phyloP scores from a whole-genome alignment of 108 stramenopile genomes.

The Asterionellopsis glacialis region DNA sequence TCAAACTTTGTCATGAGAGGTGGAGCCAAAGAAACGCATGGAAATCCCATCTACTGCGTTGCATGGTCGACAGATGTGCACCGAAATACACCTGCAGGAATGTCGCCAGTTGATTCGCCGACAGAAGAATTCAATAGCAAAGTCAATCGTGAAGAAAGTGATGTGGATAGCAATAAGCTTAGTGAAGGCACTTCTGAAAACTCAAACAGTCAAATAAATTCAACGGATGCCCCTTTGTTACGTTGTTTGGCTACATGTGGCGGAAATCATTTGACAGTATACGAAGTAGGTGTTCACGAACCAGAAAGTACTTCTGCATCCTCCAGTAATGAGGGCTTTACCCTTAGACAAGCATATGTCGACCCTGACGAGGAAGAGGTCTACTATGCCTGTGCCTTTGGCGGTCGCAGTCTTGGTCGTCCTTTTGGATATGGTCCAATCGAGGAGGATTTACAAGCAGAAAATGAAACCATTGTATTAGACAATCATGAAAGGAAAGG shows the following conservation, averaged over 20 bases:
- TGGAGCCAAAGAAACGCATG: slow-evolving; percentile 34
- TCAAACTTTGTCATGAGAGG: background rate
- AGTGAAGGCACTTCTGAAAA: background rate
- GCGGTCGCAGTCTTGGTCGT: slow-evolving; percentile 38
- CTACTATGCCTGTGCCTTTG: slow-evolving; percentile 67
- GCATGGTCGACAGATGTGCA: slow-evolving; percentile 42
- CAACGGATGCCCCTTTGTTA: background rate
- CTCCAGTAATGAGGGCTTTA: slow-evolving; percentile 1
- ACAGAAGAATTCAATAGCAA: background rate
- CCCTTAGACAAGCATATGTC: slow-evolving; percentile 42
- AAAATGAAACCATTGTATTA: background rate
- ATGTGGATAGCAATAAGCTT: background rate
- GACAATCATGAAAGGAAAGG: background rate
- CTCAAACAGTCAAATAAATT: background rate
- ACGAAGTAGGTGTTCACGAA: slow-evolving; percentile 29
- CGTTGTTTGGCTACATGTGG: slow-evolving; percentile 64
- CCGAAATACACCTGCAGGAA: slow-evolving; percentile 3
- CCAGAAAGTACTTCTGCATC: background rate
- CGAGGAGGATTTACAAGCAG: background rate
- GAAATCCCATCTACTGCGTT: slow-evolving; percentile 50
- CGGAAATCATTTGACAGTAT: slow-evolving; percentile 41
- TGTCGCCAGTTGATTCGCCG: background rate
- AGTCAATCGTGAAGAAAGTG: background rate
- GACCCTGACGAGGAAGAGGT: slow-evolving; percentile 51
- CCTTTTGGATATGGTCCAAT: slow-evolving; percentile 27